A percentile compares a stretch with the other conserved stretches of the same genome.
phyloP scores from a whole-genome alignment of 2,329 filamentous ascomycete species.

The Neurospora sp. region DNA sequence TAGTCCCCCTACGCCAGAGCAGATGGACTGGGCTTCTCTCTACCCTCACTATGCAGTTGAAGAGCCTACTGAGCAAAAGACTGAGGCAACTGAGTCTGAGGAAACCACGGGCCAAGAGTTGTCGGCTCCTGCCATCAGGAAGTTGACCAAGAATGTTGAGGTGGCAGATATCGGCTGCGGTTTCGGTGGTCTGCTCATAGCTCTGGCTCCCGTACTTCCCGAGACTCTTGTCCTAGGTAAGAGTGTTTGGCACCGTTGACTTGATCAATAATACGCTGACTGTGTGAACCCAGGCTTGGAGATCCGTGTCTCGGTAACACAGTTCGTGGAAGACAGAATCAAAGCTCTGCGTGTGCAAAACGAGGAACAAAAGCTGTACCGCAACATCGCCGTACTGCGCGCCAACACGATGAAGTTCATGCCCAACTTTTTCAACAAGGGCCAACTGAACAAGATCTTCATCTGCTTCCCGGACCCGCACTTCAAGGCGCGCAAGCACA shows the following conservation, averaged over 20 bases:
- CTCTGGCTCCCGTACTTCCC: slow-evolving; percentile 71
- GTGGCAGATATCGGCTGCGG: slow-evolving; percentile 96
- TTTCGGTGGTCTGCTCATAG: slow-evolving; percentile 84
- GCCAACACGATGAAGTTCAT: slow-evolving; percentile 99
- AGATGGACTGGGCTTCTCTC: slow-evolving; percentile 85
- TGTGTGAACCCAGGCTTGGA: slow-evolving; percentile 57
- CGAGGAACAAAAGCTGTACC: slow-evolving; percentile 46
- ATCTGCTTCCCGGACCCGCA: slow-evolving; percentile 98
- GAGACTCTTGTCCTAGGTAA: slow-evolving; percentile 72
- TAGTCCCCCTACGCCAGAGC: slow-evolving; percentile 66
- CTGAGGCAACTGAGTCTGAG: slow-evolving; percentile 15
- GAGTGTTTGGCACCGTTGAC: slow-evolving; percentile 15
- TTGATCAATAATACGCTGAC: slow-evolving; percentile 3
- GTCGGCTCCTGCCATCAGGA: slow-evolving; percentile 18
- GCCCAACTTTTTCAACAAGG: slow-evolving; percentile 86
- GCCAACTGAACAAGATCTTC: slow-evolving; percentile 82
- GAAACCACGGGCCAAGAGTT: background rate
- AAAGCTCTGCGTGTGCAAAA: slow-evolving; percentile 65
- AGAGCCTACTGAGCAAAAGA: slow-evolving; percentile 5
- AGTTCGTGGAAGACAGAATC: slow-evolving; percentile 84
- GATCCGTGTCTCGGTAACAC: slow-evolving; percentile 80
- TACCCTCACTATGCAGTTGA: slow-evolving; percentile 63
- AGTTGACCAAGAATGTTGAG: slow-evolving; percentile 62
- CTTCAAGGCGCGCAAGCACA: slow-evolving; percentile 96
- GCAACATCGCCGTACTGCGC: slow-evolving; percentile 81